Conservation (phyloP, 106 monocot species). For the Agapanthus africanus region DNA sequence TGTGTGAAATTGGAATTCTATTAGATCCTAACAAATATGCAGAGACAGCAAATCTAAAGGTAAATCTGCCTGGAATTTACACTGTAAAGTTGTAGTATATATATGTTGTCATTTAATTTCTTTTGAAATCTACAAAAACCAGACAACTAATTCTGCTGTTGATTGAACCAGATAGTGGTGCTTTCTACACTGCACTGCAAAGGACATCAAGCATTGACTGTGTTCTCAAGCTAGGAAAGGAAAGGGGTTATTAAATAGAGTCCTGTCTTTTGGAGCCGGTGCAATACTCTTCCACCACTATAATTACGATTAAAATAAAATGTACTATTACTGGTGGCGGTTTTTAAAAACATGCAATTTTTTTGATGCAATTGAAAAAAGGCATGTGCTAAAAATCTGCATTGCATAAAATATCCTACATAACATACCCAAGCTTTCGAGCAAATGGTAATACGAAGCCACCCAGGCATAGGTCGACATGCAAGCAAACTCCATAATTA, state of each 20-base stretch:
- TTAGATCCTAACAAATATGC: too few relatives aligned
- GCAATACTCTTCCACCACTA: neutral
- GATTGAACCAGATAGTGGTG: too few relatives aligned
- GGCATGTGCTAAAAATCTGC: neutral
- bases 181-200: too few relatives aligned
- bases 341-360: too few relatives aligned
- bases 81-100: too few relatives aligned
- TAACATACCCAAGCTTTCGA: conserved; percentile 84
- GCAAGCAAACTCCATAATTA: conserved; percentile 65
- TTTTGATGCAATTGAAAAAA: too few relatives aligned
- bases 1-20: too few relatives aligned
- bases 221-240: neutral
- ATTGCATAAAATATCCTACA: neutral
- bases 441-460: conserved; percentile 99
- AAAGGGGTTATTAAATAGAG: neutral
- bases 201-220: neutral
- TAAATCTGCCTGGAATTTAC: too few relatives aligned
- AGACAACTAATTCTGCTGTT: too few relatives aligned
- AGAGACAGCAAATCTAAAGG: too few relatives aligned
- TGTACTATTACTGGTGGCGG: neutral
- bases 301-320: neutral
- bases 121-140: too few relatives aligned
- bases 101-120: too few relatives aligned
- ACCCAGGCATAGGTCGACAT: conserved; percentile 96
- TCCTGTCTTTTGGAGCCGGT: neutral